Conservation (phyloP, 2,329 filamentous ascomycete species). For the Hypoxylon sp. region DNA sequence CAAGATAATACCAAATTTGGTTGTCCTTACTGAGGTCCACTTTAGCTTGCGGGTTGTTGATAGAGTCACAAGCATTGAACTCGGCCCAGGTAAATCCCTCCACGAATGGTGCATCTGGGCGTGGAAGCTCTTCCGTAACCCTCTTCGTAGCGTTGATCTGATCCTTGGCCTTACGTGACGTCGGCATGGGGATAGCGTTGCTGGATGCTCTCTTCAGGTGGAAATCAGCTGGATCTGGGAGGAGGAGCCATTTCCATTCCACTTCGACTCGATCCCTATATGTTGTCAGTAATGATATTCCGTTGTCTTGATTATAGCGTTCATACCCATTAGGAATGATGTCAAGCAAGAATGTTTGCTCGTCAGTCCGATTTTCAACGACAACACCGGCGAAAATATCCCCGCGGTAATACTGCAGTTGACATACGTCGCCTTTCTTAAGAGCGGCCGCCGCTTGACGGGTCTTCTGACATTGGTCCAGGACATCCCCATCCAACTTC, state of each 20-base stretch:
- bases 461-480: conserved; percentile 79
- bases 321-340: conserved; percentile 84
- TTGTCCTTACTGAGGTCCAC: conserved; percentile 79
- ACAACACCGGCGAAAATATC: conserved; percentile 94
- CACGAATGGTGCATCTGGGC: conserved; percentile 75
- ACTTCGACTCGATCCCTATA: conserved; percentile 79
- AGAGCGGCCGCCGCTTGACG: conserved; percentile 76
- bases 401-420: conserved; percentile 85
- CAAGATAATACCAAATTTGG: conserved; percentile 90
- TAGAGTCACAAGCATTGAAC: conserved; percentile 74
- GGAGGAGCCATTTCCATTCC: conserved; percentile 85
- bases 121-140: conserved; percentile 71
- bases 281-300: conserved; percentile 57
- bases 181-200: conserved; percentile 78
- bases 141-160: conserved; percentile 76
- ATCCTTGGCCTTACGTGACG: conserved; percentile 72
- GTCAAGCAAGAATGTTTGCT: conserved; percentile 83
- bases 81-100: conserved; percentile 81
- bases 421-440: conserved; percentile 81
- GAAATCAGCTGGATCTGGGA: conserved; percentile 78
- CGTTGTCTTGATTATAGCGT: conserved; percentile 22
- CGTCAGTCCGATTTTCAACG: conserved; percentile 82
- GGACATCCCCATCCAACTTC: conserved; percentile 74
- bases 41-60: conserved; percentile 73
- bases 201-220: conserved; percentile 80